Conservation (phyloP, 148 eudicot genomes). For the Fallopia convolvulus region DNA sequence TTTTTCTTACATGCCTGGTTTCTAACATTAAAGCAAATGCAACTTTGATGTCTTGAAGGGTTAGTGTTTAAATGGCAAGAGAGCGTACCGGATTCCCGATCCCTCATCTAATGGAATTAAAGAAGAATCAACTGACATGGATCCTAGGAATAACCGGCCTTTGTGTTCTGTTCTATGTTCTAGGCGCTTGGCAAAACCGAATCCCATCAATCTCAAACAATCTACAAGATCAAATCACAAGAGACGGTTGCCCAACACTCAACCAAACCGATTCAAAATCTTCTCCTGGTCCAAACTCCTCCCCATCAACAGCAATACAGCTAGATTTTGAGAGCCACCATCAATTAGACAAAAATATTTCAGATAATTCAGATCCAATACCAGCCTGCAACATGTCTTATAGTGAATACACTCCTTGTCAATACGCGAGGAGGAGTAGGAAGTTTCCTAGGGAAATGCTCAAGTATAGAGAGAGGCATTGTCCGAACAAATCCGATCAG, state of each 20-base stretch:
- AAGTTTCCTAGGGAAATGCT: slow-evolving; percentile 67
- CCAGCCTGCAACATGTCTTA: slow-evolving; percentile 46
- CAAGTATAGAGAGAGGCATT: slow-evolving; percentile 83
- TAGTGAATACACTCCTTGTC: slow-evolving; percentile 86
- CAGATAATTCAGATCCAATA: slow-evolving; percentile 20
- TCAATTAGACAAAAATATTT: slow-evolving; percentile 32
- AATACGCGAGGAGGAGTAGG: slow-evolving; percentile 59
- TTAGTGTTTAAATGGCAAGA: slow-evolving; percentile 47
- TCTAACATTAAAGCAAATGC: background rate
- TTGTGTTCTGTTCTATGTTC: slow-evolving; percentile 56
- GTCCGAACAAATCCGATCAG: slow-evolving; percentile 66
- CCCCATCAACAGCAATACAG: background rate
- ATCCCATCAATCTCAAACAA: slow-evolving; percentile 4
- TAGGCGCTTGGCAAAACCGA: slow-evolving; percentile 74
- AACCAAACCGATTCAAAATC: slow-evolving; percentile 7
- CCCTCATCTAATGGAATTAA: slow-evolving; percentile 41
- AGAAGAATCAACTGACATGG: slow-evolving; percentile 54
- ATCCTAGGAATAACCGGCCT: slow-evolving; percentile 57
- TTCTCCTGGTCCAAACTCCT: slow-evolving; percentile 4
- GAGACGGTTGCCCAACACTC: slow-evolving; percentile 23
- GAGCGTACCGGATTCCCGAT: slow-evolving; percentile 66
- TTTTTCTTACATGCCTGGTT: background rate
- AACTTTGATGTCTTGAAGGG: slow-evolving; percentile 1
- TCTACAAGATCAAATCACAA: slow-evolving; percentile 27
- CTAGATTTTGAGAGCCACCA: slow-evolving; percentile 84